phyloP scores from a whole-genome alignment of 176 grass and related monocot genomes.

The Oryza longistaminata region DNA sequence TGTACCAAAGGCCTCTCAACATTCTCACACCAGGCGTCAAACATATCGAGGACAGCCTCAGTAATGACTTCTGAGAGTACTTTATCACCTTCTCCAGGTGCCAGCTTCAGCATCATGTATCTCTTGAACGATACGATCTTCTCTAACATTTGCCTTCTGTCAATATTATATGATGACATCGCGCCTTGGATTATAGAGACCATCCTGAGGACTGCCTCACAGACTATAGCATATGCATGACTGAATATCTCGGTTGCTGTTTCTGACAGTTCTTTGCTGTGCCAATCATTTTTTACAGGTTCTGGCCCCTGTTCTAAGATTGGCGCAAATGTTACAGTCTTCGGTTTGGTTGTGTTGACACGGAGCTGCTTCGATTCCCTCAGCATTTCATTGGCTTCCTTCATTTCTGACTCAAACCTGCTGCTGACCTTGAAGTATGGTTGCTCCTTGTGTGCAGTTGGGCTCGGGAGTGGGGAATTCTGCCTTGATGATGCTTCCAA shows the following conservation, averaged over 20 bases:
- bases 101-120: conserved; percentile 49
- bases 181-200: conserved; percentile 38
- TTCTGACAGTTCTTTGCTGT: conserved; percentile 20
- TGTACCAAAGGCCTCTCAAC: conserved; percentile 47
- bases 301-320: conserved; percentile 4
- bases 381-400: conserved; percentile 62
- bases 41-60: conserved; percentile 36
- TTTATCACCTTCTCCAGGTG: conserved; percentile 42
- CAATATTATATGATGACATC: conserved; percentile 39
- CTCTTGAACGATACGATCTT: conserved; percentile 35
- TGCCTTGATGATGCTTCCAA: conserved; percentile 41
- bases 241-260: conserved; percentile 41
- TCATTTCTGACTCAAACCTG: conserved; percentile 67
- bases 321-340: conserved; percentile 47
- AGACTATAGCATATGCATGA: conserved; percentile 28
- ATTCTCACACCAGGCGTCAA: conserved; percentile 37
- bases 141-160: conserved; percentile 41
- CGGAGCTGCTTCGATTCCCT: conserved; percentile 58
- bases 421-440: conserved; percentile 55
- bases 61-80: conserved; percentile 45
- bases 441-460: conserved; percentile 38
- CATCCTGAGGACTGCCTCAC: conserved; percentile 43
- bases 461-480: conserved; percentile 36
- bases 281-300: conserved; percentile 9
- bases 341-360: conserved; percentile 41